phyloP scores from a whole-genome alignment of 2,329 filamentous ascomycete genomes.

The Penicillium sp. region DNA sequence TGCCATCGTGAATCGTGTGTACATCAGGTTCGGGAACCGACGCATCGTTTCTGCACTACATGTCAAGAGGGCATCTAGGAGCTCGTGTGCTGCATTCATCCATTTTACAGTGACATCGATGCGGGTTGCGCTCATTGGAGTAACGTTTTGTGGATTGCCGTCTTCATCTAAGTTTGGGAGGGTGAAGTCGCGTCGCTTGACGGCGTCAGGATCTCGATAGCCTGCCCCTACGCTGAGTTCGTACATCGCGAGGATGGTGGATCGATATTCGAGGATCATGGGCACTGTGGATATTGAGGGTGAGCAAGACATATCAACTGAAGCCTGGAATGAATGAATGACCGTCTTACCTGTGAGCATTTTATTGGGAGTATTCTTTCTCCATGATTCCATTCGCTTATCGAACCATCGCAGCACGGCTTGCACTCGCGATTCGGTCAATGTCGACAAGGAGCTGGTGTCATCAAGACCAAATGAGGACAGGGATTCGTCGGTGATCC shows the following conservation, averaged over 20 bases:
- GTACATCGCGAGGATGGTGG: conserved; percentile 33
- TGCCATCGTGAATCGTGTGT: conserved; percentile 33
- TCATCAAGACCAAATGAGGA: conserved; percentile 39
- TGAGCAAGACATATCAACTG: not conserved
- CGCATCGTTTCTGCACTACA: conserved; percentile 36
- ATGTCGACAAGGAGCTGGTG: conserved; percentile 30
- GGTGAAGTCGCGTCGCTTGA: conserved; percentile 34
- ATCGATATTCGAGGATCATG: conserved; percentile 33
- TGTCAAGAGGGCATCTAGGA: conserved; percentile 33
- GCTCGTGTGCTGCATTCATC: conserved; percentile 37
- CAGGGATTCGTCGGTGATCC: conserved; percentile 36
- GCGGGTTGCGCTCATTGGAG: conserved; percentile 33
- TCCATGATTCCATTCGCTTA: conserved; percentile 36
- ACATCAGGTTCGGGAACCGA: conserved; percentile 35
- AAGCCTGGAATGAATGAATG: not conserved
- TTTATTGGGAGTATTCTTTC: conserved; percentile 27
- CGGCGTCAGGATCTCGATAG: conserved; percentile 36
- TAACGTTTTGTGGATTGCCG: conserved; percentile 4
- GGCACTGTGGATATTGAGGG: conserved; percentile 19
- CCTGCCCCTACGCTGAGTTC: conserved; percentile 37
- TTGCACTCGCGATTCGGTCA: conserved; percentile 37
- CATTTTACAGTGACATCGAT: conserved; percentile 40
- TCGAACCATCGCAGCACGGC: conserved; percentile 38
- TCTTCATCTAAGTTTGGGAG: conserved; percentile 31
- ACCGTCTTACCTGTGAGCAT: conserved; percentile 29